Evolutionary conservation across 2,329 filamentous ascomycete genomes (phyloP).

Genomic region (Macroventuria anomochaeta): DNA sequence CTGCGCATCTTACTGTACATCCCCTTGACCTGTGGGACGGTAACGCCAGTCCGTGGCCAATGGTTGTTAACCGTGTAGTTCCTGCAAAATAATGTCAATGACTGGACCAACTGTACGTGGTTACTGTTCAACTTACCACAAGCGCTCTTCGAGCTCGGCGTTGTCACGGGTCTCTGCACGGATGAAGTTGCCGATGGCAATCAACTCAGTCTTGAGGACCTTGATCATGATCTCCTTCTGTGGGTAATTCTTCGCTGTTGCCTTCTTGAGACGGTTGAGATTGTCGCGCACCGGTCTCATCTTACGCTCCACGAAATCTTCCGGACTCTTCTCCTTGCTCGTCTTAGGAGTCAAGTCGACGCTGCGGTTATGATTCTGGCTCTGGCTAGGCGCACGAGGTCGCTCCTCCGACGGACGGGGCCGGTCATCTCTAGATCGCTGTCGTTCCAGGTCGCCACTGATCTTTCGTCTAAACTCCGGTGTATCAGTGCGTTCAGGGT

Average conservation of each 20-base stretch:
- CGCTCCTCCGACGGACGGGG: constrained; percentile 58
- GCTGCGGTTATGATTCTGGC: constrained; percentile 48
- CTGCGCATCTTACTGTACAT: constrained; percentile 49
- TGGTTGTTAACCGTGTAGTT: constrained; percentile 46
- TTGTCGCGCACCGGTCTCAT: constrained; percentile 67
- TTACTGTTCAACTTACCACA: constrained; percentile 54
- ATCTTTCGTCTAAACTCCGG: constrained; percentile 53
- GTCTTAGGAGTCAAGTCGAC: constrained; percentile 37
- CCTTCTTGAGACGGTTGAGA: constrained; percentile 65
- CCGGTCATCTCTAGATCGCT: constrained; percentile 47
- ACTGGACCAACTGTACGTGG: background rate
- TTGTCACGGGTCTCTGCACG: constrained; percentile 56
- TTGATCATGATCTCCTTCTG: constrained; percentile 67
- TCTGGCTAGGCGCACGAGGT: constrained; percentile 52
- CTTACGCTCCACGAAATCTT: constrained; percentile 60
- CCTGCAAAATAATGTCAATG: constrained; percentile 38
- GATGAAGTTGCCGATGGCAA: constrained; percentile 69
- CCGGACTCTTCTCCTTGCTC: constrained; percentile 38
- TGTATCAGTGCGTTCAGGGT: constrained; percentile 47
- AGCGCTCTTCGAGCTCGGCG: constrained; percentile 55
- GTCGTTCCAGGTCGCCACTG: constrained; percentile 53
- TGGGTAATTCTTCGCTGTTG: constrained; percentile 68
- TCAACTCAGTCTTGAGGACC: constrained; percentile 66
- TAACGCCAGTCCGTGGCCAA: constrained; percentile 46
- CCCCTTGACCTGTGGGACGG: constrained; percentile 41